Conservation (phyloP, 2,329 filamentous ascomycete species). For the Raffaelea ambrosiae region DNA sequence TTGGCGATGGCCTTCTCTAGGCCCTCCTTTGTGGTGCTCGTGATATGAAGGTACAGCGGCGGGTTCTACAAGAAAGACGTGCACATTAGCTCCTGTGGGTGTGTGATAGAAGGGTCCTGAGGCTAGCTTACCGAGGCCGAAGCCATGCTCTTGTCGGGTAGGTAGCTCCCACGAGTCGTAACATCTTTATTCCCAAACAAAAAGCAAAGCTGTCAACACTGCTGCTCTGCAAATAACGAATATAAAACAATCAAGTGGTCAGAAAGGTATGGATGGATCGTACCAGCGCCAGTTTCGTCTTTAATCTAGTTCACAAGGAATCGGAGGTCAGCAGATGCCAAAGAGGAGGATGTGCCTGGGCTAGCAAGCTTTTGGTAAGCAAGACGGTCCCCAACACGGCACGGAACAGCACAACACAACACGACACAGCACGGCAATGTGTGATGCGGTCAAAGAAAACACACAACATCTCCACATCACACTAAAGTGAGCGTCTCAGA, state of each 20-base stretch:
- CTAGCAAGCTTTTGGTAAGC: constrained; percentile 64
- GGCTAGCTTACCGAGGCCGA: constrained; percentile 67
- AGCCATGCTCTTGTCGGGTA: constrained; percentile 95
- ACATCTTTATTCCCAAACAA: constrained; percentile 70
- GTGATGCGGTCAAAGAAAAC: constrained; percentile 21
- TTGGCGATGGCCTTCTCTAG: constrained; percentile 79
- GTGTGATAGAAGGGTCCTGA: background rate
- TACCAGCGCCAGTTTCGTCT: constrained; percentile 99
- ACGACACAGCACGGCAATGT: constrained; percentile 19
- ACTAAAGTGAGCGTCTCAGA: background rate
- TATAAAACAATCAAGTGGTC: background rate
- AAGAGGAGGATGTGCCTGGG: constrained; percentile 53
- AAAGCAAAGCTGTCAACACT: constrained; percentile 45
- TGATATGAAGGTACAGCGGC: constrained; percentile 89
- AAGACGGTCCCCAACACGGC: constrained; percentile 47
- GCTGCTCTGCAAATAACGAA: background rate
- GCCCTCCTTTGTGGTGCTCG: constrained; percentile 85
- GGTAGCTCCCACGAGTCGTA: constrained; percentile 93
- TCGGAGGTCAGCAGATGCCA: constrained; percentile 89
- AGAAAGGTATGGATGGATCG: constrained; percentile 37
- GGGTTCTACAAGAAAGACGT: constrained; percentile 55
- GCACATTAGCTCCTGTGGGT: background rate
- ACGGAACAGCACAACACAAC: constrained; percentile 30
- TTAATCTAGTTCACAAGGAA: constrained; percentile 82
- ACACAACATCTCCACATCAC: constrained; percentile 15